These are phyloP conservation scores for Naganishia sp. DNA, from an alignment of 1,284 basidiomycete species.

Conservation along the genomic window DNA sequence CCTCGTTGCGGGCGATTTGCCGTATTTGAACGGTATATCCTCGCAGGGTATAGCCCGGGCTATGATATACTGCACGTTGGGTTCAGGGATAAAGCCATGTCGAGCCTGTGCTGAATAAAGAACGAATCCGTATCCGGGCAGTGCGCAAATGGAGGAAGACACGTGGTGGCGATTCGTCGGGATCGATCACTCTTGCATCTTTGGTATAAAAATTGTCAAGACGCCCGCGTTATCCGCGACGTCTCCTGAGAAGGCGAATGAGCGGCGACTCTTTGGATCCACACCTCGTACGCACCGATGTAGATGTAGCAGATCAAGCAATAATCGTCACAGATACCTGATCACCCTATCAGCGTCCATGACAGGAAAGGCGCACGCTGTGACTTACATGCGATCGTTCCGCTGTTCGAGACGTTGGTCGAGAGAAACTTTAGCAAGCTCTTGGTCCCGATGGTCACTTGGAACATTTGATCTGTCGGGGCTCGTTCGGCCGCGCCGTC, in stretches of 20 bases:
- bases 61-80: too few species aligned
- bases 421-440: slow-evolving; percentile 81
- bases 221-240: slow-evolving; percentile 78
- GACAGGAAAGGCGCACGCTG: slow-evolving; percentile 3
- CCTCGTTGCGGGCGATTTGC: too few species aligned
- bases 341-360: neutral
- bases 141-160: too few species aligned
- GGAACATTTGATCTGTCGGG: slow-evolving; percentile 61
- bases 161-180: neutral
- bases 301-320: slow-evolving; percentile 88
- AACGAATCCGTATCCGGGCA: too few species aligned
- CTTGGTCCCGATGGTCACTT: slow-evolving; percentile 69
- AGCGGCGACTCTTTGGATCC: neutral
- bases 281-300: slow-evolving; percentile 58
- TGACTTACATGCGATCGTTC: slow-evolving; percentile 78
- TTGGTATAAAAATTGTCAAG: slow-evolving; percentile 82
- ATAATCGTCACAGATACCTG: slow-evolving; percentile 79
- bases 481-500: slow-evolving; percentile 36
- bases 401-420: slow-evolving; percentile 78
- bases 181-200: slow-evolving; percentile 15
- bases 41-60: too few species aligned
- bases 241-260: slow-evolving; percentile 56
- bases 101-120: too few species aligned
- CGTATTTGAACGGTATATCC: too few species aligned
- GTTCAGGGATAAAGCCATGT: too few species aligned